Conservation (phyloP, 495 filamentous ascomycete genomes). For the Neurospora sp. region DNA sequence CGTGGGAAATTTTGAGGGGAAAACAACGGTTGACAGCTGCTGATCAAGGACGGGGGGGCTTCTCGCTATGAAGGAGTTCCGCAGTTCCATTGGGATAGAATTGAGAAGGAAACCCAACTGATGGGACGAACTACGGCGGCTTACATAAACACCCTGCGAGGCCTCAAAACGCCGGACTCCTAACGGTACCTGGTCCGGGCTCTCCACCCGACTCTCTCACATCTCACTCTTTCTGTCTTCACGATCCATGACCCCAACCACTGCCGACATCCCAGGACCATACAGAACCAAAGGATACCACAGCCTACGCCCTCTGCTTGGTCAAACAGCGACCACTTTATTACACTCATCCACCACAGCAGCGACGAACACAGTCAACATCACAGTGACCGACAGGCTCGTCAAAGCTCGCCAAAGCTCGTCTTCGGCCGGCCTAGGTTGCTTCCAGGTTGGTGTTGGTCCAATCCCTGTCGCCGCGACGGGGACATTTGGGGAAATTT, state of each 20-base stretch:
- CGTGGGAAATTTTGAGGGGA: conserved; percentile 24
- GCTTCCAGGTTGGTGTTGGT: background rate
- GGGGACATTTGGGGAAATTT: background rate
- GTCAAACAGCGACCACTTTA: background rate
- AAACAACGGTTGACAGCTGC: conserved; percentile 16
- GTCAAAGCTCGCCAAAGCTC: background rate
- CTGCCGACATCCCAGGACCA: background rate
- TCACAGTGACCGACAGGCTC: background rate
- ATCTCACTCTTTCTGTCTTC: background rate
- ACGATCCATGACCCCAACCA: background rate
- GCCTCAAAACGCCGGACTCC: background rate
- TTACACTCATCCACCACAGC: background rate
- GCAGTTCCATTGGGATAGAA: background rate
- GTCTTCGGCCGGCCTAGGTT: background rate
- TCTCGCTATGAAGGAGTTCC: background rate
- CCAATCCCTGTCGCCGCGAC: background rate
- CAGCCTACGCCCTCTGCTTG: background rate
- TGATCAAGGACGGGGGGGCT: background rate
- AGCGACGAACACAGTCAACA: background rate
- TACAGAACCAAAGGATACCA: background rate
- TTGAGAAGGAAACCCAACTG: background rate
- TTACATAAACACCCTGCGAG: conserved; percentile 7
- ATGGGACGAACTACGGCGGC: conserved; percentile 6
- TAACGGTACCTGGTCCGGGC: background rate
- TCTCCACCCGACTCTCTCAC: background rate